Conservation (phyloP, 1,284 basidiomycete genomes). For the Hemileia vastatrix region DNA sequence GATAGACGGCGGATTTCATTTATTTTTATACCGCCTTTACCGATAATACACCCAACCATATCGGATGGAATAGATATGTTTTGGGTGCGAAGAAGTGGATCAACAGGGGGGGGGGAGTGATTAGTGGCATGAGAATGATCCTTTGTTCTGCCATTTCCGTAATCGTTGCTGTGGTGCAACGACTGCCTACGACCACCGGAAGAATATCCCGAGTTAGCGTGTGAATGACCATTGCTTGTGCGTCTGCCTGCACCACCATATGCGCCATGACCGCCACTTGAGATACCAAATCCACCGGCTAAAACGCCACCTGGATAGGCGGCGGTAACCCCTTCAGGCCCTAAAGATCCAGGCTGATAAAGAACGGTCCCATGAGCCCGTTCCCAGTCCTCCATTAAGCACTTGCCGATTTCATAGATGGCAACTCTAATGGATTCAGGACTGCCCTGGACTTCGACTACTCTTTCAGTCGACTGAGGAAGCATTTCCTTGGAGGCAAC, state of each 20-base stretch:
- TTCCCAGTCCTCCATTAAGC: constrained; percentile 93
- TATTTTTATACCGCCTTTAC: constrained; percentile 93
- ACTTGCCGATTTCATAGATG: constrained; percentile 88
- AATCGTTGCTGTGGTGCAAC: constrained; percentile 27
- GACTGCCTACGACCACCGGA: constrained; percentile 25
- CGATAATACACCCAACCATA: constrained; percentile 76
- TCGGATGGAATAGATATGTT: constrained; percentile 98
- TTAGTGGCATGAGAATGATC: constrained; percentile 48
- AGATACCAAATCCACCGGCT: constrained; percentile 44
- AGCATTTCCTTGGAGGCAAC: constrained; percentile 46
- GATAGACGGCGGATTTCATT: constrained; percentile 95
- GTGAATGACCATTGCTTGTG: constrained; percentile 25
- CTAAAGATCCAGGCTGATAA: constrained; percentile 81
- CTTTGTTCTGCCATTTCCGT: constrained; percentile 23
- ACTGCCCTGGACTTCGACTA: constrained; percentile 89
- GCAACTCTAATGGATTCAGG: constrained; percentile 84
- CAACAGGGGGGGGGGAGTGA: constrained; percentile 47
- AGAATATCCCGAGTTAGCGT: constrained; percentile 22
- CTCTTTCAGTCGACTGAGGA: constrained; percentile 51
- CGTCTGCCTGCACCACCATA: constrained; percentile 33
- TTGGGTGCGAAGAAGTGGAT: constrained; percentile 80
- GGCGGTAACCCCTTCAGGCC: constrained; percentile 50
- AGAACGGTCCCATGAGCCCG: constrained; percentile 82
- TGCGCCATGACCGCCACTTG: constrained; percentile 28
- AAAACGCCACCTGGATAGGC: constrained; percentile 48